Evolutionary conservation across 192 early-diverging fungal species (phyloP).

Genomic region (Spizellomyces punctatus): DNA sequence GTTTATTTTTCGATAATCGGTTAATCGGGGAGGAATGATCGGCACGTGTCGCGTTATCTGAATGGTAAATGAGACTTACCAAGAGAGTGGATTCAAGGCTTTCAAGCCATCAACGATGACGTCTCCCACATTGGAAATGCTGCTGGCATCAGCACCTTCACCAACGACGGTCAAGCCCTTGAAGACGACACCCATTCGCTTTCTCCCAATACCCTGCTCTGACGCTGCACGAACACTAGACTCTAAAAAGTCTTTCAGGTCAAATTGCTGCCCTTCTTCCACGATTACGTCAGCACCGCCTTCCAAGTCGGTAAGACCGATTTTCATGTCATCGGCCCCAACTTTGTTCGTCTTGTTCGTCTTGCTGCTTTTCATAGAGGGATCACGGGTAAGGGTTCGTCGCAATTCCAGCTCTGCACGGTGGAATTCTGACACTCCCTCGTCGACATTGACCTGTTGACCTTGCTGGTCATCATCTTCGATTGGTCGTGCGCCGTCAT

Average conservation of each 20-base stretch:
- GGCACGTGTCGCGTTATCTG: not conserved
- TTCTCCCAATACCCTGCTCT: slow-evolving; percentile 9
- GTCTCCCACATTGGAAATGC: slow-evolving; percentile 12
- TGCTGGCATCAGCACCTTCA: slow-evolving; percentile 23
- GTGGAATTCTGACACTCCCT: slow-evolving; percentile 11
- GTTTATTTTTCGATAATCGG: not conserved
- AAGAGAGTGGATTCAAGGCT: slow-evolving; percentile 10
- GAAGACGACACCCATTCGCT: slow-evolving; percentile 27
- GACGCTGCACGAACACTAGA: not conserved
- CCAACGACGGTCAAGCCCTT: slow-evolving; percentile 27
- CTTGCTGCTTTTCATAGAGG: not conserved
- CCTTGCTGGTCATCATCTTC: not conserved
- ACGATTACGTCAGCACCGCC: not conserved
- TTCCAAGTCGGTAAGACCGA: too few species aligned
- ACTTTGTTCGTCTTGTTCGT: not conserved
- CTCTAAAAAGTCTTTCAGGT: slow-evolving; percentile 15
- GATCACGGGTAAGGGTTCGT: not conserved
- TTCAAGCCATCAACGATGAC: not conserved
- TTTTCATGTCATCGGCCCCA: not conserved
- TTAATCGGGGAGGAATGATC: not conserved
- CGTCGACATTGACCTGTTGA: slow-evolving; percentile 5
- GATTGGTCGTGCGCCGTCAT: not conserved
- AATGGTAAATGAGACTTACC: not conserved
- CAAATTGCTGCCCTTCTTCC: not conserved
- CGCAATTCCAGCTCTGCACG: slow-evolving; percentile 3